Percentiles rank a stretch among this genome's conserved stretches.
These are phyloP conservation scores for Penicillium argentinense DNA, from an alignment of 495 filamentous ascomycete species.

Conservation along the genomic window DNA sequence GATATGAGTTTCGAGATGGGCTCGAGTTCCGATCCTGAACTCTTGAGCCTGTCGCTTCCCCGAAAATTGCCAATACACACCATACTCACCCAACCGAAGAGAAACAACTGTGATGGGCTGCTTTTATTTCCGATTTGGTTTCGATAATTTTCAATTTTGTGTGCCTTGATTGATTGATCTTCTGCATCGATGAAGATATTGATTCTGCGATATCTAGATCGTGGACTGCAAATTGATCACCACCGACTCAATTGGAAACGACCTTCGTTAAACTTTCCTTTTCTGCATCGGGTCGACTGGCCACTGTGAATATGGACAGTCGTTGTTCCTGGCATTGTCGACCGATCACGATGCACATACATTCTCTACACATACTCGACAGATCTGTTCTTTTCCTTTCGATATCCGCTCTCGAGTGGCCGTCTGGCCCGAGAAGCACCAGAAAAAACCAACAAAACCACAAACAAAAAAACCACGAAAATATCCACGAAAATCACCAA, in stretches of 20 bases:
- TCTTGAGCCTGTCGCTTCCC: slow-evolving; percentile 6
- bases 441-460: slow-evolving; percentile 16
- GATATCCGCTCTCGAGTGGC: neutral
- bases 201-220: too few relatives aligned
- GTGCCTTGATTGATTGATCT: neutral
- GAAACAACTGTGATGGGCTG: slow-evolving; percentile 29
- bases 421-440: slow-evolving; percentile 1
- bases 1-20: slow-evolving; percentile 27
- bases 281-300: neutral
- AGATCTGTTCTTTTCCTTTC: slow-evolving; percentile 20
- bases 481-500: slow-evolving; percentile 4
- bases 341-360: slow-evolving; percentile 10
- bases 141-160: neutral
- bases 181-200: neutral
- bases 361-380: slow-evolving; percentile 16
- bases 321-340: neutral
- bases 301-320: neutral
- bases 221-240: too few relatives aligned
- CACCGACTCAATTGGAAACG: too few relatives aligned
- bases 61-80: slow-evolving; percentile 12
- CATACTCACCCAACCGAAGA: slow-evolving; percentile 18
- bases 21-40: slow-evolving; percentile 5
- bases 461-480: slow-evolving; percentile 23
- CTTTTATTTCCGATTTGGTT: slow-evolving; percentile 13
- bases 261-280: neutral